Conservation (phyloP, 345 rosid genomes). For the Dipteronia sinensis region DNA sequence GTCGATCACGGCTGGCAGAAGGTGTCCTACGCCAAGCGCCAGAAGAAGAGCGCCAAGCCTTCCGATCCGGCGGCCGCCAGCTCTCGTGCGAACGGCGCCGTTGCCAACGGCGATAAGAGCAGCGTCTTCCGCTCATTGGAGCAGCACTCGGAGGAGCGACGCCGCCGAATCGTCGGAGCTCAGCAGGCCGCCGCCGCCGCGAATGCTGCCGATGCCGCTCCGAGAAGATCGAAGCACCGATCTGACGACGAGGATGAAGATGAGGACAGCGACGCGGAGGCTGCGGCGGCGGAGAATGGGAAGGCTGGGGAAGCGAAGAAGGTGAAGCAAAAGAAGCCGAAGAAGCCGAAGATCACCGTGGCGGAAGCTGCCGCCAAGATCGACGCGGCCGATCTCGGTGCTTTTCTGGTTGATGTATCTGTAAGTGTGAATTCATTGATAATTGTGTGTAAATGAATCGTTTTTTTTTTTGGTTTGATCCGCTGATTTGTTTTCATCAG, state of each 20-base stretch:
- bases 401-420: constrained; percentile 51
- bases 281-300: constrained; percentile 28
- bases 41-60: constrained; percentile 46
- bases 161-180: constrained; percentile 43
- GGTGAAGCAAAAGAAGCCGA: constrained; percentile 58
- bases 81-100: constrained; percentile 19
- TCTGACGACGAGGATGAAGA: constrained; percentile 37
- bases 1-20: constrained; percentile 76
- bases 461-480: background rate
- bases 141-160: constrained; percentile 56
- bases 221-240: constrained; percentile 40
- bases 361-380: constrained; percentile 69
- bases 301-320: constrained; percentile 40
- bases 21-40: constrained; percentile 67
- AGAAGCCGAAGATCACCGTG: constrained; percentile 70
- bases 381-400: constrained; percentile 51
- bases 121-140: constrained; percentile 53
- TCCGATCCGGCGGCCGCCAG: constrained; percentile 23
- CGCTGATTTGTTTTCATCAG: constrained; percentile 27
- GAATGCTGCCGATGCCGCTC: constrained; percentile 19
- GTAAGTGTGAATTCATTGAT: constrained; percentile 28
- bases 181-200: constrained; percentile 30
- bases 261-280: constrained; percentile 47
- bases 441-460: background rate
- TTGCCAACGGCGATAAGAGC: constrained; percentile 26